Percentiles rank a stretch among this genome's conserved stretches.
These are phyloP conservation scores for Rachicladosporium sp. DNA, from an alignment of 2,329 filamentous ascomycete genomes.

Conservation along the genomic window DNA sequence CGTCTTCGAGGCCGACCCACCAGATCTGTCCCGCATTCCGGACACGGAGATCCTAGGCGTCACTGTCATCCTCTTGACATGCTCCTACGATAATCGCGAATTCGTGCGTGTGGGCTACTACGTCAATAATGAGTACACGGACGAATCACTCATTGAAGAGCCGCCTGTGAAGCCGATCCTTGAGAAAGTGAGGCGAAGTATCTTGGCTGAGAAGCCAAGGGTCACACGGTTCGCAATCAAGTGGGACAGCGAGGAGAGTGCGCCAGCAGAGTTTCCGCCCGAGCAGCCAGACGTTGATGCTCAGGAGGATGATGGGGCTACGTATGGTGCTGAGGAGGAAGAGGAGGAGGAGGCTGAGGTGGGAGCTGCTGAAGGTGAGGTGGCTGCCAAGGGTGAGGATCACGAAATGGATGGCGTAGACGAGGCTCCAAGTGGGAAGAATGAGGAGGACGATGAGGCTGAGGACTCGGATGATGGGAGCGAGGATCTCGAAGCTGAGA, in stretches of 20 bases:
- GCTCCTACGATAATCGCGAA: conserved; percentile 89
- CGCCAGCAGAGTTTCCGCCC: conserved; percentile 88
- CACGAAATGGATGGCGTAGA: conserved; percentile 65
- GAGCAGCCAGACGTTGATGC: conserved; percentile 94
- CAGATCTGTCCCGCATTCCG: conserved; percentile 80
- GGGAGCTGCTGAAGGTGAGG: conserved; percentile 41
- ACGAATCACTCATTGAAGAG: conserved; percentile 75
- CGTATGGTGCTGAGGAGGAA: conserved; percentile 79
- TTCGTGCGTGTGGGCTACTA: conserved; percentile 99
- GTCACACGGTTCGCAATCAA: conserved; percentile 98
- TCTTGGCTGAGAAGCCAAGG: conserved; percentile 91
- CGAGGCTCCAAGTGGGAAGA: conserved; percentile 33
- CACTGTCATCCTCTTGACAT: conserved; percentile 90
- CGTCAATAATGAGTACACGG: conserved; percentile 98
- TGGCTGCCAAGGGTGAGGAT: conserved; percentile 44
- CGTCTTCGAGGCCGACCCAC: conserved; percentile 88
- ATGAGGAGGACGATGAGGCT: conserved; percentile 59
- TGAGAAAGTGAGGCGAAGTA: conserved; percentile 82
- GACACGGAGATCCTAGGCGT: conserved; percentile 92
- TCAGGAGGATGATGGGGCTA: conserved; percentile 65
- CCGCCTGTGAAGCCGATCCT: conserved; percentile 86
- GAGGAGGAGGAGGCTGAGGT: conserved; percentile 51
- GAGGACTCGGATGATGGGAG: conserved; percentile 51
- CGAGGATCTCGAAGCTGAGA: conserved; percentile 36
- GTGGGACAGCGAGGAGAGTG: conserved; percentile 97